These are phyloP conservation scores for Cyberlindnera maclurae DNA, from an alignment of 805 yeast genomes.

Conservation along the genomic window DNA sequence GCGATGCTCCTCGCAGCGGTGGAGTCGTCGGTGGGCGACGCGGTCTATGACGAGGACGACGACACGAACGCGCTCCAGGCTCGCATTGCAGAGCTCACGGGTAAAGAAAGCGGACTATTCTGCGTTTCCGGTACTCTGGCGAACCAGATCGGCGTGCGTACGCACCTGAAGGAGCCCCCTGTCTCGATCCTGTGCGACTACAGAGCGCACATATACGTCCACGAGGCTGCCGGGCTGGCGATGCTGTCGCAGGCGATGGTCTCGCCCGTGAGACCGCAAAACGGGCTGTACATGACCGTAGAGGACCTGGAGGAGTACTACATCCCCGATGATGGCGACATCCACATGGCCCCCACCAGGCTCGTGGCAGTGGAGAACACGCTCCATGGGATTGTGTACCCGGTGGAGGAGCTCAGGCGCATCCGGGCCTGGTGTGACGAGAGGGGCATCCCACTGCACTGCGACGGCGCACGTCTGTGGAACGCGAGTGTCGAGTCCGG, in stretches of 20 bases:
- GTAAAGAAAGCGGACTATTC: conserved; percentile 73
- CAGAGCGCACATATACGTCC: conserved; percentile 74
- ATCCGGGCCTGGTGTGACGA: conserved; percentile 65
- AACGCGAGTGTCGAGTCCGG: conserved; percentile 68
- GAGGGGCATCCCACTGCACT: conserved; percentile 57
- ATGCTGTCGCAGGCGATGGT: conserved; percentile 90
- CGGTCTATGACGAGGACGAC: conserved; percentile 81
- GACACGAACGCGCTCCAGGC: conserved; percentile 60
- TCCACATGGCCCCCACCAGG: conserved; percentile 84
- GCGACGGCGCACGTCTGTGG: conserved; percentile 96
- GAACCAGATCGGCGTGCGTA: conserved; percentile 78
- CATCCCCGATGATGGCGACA: conserved; percentile 69
- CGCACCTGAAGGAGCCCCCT: conserved; percentile 76
- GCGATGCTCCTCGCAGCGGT: conserved; percentile 60
- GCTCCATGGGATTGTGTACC: conserved; percentile 73
- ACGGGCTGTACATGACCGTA: conserved; percentile 69
- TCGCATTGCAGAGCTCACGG: conserved; percentile 60
- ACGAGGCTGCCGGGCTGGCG: conserved; percentile 91
- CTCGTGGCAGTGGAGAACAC: conserved; percentile 86
- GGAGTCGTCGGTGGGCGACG: conserved; percentile 66
- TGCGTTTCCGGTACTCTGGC: conserved; percentile 89
- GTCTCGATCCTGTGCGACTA: conserved; percentile 80
- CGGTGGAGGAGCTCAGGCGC: conserved; percentile 66
- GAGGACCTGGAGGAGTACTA: conserved; percentile 66
- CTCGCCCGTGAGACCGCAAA: conserved; percentile 68